Base-by-base conservation (phyloP, 495 filamentous ascomycete species). In the Evernia prunastri region DNA sequence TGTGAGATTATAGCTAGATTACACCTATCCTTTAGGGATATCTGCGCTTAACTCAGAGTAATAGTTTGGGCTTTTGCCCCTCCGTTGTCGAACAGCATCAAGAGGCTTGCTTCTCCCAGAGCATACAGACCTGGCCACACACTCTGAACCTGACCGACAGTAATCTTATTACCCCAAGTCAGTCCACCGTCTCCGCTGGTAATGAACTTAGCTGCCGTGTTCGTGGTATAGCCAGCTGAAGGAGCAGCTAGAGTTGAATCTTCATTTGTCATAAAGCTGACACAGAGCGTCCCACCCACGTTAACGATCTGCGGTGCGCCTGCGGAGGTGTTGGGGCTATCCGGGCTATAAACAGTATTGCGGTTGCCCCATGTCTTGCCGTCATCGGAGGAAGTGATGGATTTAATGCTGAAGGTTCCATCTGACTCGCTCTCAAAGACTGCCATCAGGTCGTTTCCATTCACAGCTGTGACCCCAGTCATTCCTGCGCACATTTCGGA, bases 251-350 rank as follows among this genome's bases (percentile, higher is more conserved):
- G 10, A 47, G 18, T 35, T 18, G 60, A 61, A 64, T 81, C 80
- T 64, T 84, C 81, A 58, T 84, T 77, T 17, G 80, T 84, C 75
- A 79, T 76, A 63, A 84, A 83, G 65, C 77, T 80, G 0, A 73
- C 74, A 12, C 79, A 78, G 6, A 85, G 65, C 0, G 72, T 77
- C 17, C 77, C 77, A 1, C 81, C 80, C 3, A 79, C 78, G n/a
- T 78, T 77, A 60, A 71, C 65, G 12, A 85, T 74, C 64, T 81
- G 78, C 45, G 82, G 82, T 42, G 82, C 81, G 20, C 79, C 79
- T 0, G 81, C 80, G 20, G 75, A 73, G 25, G 64, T 67, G 42
- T 74, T 73, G 2, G 69, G 56, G 8, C 68, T 68, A 1, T 62
- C 57, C 0, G 77, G 69, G 4, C 67, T 74, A 61, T 81, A 81